A percentile compares a stretch with the other conserved stretches of the same genome.
phyloP scores from a whole-genome alignment of 164 flowering plant genomes.

The Euptelea pleiosperma region DNA sequence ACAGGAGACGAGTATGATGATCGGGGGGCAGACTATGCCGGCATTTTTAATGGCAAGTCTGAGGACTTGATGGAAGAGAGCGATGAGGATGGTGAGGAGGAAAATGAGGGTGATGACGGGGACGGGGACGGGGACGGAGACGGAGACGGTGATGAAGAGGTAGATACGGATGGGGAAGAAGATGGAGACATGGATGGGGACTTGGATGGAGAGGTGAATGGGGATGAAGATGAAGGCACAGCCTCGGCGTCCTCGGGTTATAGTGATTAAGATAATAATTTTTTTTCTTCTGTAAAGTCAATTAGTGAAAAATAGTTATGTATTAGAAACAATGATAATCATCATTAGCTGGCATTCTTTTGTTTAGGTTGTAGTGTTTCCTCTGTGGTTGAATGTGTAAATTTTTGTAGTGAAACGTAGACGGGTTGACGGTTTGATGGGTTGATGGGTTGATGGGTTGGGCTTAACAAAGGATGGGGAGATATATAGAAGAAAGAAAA shows the following conservation, averaged over 20 bases:
- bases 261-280: constrained; percentile 38
- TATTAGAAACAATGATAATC: not conserved
- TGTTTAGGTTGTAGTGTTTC: not conserved
- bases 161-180: constrained; percentile 25
- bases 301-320: too few species aligned
- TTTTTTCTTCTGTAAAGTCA: too few species aligned
- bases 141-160: constrained; percentile 27
- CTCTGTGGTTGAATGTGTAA: too few species aligned
- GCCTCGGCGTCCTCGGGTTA: constrained; percentile 51
- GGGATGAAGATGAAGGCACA: constrained; percentile 37
- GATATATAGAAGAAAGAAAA: too few species aligned
- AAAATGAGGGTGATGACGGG: constrained; percentile 33
- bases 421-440: too few species aligned
- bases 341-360: constrained; percentile 13
- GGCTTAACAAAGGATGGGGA: too few species aligned
- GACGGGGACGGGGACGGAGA: constrained; percentile 26
- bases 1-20: constrained; percentile 50
- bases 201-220: constrained; percentile 15
- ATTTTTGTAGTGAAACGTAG: too few species aligned
- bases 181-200: constrained; percentile 22
- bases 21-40: constrained; percentile 22
- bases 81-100: constrained; percentile 36
- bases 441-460: too few species aligned
- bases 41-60: constrained; percentile 25
- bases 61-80: constrained; percentile 32